Base-by-base conservation (phyloP, 345 rosid species). In the Bruguiera parviflora region DNA sequence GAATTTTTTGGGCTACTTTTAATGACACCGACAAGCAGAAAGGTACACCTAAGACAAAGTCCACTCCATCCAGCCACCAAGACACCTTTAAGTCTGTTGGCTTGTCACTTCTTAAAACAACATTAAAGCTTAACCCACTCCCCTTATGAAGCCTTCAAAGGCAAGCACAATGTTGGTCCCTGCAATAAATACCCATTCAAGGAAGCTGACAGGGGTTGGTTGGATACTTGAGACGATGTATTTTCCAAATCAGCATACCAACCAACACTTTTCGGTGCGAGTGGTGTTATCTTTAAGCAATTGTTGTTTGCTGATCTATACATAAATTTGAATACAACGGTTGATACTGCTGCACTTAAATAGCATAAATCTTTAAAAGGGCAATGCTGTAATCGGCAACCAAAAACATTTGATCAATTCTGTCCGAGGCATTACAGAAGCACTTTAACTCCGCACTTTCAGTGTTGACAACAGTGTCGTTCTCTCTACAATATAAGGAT, bases 131-230 rank as follows among this genome's bases (percentile, higher is more conserved):
- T 53, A 47, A 52, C 67, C 69, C 32, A 6, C 25, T 64, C 15
- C 63, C 75, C 72, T 67, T 33, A 71, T 61, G 72, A 43, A 68
- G 39, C 59, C 69, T 43, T 64, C 43, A 16, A 61, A 33, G 33
- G 47, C 53, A 46, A 28, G 28, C 61, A 19, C 35, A 4, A n/a
- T 27, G 43, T 7, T 2, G 52, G 53, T 51, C 33, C 10, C 24
- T 22, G 77, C 72, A 73, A 55, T 61, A 43, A 67, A 65, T 71
- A 61, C n/a, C 5, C 28, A 5, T 21, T 24, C 29, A 64, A 25
- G 79, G 51, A 39, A 24, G 22, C 63, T 13, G 78, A 52, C 39
- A 18, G 29, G 8, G 27, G 55, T 55, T 64, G 67, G 61, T 71
- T 57, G 19, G 62, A 27, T 67, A n/a, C 22, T 19, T 31, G 15